Conservation (phyloP, 2,329 filamentous ascomycete species). For the Penicillium paneum region DNA sequence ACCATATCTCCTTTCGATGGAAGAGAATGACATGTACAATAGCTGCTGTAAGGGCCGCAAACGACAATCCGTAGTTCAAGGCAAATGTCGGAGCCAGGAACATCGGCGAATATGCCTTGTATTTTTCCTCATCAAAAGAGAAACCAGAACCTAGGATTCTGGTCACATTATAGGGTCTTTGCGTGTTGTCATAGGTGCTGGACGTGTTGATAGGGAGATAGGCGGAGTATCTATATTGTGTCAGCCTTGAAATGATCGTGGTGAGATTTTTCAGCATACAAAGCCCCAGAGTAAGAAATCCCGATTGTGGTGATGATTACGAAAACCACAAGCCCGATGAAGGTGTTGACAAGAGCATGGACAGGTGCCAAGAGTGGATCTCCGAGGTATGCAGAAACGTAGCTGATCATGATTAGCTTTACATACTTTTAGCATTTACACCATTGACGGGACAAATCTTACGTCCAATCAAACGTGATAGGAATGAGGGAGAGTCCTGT, state of each 20-base stretch:
- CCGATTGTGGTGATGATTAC: constrained; percentile 32
- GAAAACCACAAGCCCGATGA: constrained; percentile 33
- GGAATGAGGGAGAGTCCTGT: constrained; percentile 67
- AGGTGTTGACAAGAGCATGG: constrained; percentile 31
- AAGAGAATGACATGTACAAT: constrained; percentile 34
- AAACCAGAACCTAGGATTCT: constrained; percentile 30
- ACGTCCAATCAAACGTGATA: constrained; percentile 51
- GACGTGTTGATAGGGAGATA: constrained; percentile 37
- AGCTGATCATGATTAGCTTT: constrained; percentile 10
- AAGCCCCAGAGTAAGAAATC: constrained; percentile 32
- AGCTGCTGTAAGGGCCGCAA: constrained; percentile 35
- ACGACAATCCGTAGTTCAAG: constrained; percentile 38
- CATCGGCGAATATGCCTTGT: constrained; percentile 38
- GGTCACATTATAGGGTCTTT: constrained; percentile 32
- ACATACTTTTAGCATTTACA: neutral
- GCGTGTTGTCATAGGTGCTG: constrained; percentile 36
- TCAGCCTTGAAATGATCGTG: neutral
- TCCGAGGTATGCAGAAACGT: constrained; percentile 26
- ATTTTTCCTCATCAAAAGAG: constrained; percentile 33
- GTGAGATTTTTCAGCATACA: constrained; percentile 16
- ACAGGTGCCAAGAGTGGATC: constrained; percentile 32
- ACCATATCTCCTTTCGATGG: constrained; percentile 34
- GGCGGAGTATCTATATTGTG: constrained; percentile 16
- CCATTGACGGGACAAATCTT: constrained; percentile 10
- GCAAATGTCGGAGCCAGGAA: constrained; percentile 37